These are phyloP conservation scores for Acanthamoeba sp. DNA, from an alignment of 208 protist species.

Conservation along the genomic window DNA sequence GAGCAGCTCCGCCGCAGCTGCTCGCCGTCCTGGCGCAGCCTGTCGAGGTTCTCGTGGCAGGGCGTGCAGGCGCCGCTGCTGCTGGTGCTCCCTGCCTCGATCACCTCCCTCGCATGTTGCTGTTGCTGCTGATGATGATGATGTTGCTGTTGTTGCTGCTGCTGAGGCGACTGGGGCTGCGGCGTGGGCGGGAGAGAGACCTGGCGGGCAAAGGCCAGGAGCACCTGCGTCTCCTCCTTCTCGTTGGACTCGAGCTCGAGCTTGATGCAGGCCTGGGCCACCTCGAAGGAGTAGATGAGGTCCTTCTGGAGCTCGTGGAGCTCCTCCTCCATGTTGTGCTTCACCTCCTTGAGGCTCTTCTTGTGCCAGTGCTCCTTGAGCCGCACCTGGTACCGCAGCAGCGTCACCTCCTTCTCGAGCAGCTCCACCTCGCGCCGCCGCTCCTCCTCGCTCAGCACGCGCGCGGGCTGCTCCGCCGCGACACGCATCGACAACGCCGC, in stretches of 20 bases:
- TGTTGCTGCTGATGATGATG: too few relatives aligned
- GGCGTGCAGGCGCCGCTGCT: not conserved
- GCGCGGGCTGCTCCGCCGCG: not conserved
- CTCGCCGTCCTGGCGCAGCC: slow-evolving; percentile 21
- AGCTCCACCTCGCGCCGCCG: slow-evolving; percentile 35
- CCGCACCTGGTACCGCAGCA: slow-evolving; percentile 53
- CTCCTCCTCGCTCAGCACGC: slow-evolving; percentile 9
- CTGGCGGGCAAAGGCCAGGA: slow-evolving; percentile 44
- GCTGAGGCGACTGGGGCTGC: slow-evolving; percentile 2
- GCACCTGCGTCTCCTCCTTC: slow-evolving; percentile 56
- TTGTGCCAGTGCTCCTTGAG: slow-evolving; percentile 68
- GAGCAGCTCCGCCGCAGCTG: slow-evolving; percentile 24
- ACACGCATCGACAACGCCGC: not conserved
- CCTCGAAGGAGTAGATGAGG: slow-evolving; percentile 62
- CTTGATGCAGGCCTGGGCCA: slow-evolving; percentile 63
- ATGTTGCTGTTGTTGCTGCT: not conserved
- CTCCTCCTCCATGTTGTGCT: slow-evolving; percentile 64
- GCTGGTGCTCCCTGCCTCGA: not conserved
- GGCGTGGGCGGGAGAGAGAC: slow-evolving; percentile 8
- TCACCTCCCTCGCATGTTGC: not conserved
- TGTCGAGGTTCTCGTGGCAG: slow-evolving; percentile 10
- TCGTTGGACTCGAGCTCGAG: slow-evolving; percentile 63
- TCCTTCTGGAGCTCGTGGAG: slow-evolving; percentile 62
- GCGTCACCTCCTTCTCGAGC: slow-evolving; percentile 46
- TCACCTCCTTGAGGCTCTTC: slow-evolving; percentile 62